phyloP scores from a whole-genome alignment of 169 alveolate species.

The Eimeria praecox region DNA sequence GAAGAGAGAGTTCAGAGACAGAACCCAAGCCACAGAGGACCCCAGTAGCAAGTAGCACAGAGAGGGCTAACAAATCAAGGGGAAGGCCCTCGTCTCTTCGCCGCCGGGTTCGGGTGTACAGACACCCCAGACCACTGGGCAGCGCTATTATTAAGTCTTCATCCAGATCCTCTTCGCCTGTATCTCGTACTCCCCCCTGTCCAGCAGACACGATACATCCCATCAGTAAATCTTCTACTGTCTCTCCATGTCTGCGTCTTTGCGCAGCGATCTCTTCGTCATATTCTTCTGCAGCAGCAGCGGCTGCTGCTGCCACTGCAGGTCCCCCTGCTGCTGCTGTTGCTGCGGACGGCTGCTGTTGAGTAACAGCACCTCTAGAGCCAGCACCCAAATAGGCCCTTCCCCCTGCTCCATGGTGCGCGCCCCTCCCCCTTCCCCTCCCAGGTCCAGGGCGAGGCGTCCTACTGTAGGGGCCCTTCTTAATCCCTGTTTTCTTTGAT shows the following conservation, averaged over 20 bases:
- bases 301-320: slow-evolving; percentile 30
- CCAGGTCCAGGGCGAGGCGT: slow-evolving; percentile 43
- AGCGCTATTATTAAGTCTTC: slow-evolving; percentile 30
- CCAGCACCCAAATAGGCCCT: slow-evolving; percentile 28
- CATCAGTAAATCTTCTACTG: slow-evolving; percentile 14
- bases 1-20: not conserved
- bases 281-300: slow-evolving; percentile 51
- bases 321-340: not conserved
- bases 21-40: slow-evolving; percentile 45
- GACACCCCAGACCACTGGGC: slow-evolving; percentile 50
- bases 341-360: slow-evolving; percentile 42
- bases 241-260: slow-evolving; percentile 52
- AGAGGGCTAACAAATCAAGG: slow-evolving; percentile 27
- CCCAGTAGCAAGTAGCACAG: slow-evolving; percentile 54
- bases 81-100: slow-evolving; percentile 63
- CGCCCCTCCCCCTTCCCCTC: slow-evolving; percentile 39
- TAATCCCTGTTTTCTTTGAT: slow-evolving; percentile 21
- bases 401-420: not conserved
- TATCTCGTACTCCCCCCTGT: not conserved
- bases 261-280: slow-evolving; percentile 56
- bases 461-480: slow-evolving; percentile 49
- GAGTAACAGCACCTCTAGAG: slow-evolving; percentile 11
- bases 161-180: slow-evolving; percentile 35
- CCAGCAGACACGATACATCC: slow-evolving; percentile 41
- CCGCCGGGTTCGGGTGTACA: slow-evolving; percentile 48